phyloP scores from a whole-genome alignment of 176 grass and related monocot species.

The Dactylis glomerata region DNA sequence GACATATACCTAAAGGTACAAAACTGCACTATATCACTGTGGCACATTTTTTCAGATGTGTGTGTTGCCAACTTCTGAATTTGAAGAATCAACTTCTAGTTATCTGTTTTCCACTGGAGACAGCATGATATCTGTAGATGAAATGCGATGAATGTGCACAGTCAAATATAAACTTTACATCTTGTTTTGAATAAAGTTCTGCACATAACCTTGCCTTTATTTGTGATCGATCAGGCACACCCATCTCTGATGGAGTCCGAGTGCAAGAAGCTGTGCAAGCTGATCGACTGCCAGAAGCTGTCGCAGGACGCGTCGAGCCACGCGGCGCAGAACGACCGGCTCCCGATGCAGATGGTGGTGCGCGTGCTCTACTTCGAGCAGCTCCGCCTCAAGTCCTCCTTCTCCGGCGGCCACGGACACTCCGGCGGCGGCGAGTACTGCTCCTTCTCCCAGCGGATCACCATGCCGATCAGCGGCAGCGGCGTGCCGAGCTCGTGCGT shows the following conservation, averaged over 20 bases:
- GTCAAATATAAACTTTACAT: neutral
- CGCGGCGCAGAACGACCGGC: conserved; percentile 74
- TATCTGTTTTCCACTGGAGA: neutral
- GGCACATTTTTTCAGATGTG: neutral
- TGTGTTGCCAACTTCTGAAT: neutral
- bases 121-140: neutral
- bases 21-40: conserved; percentile 11
- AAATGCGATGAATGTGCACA: neutral
- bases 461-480: conserved; percentile 31
- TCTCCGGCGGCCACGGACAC: conserved; percentile 19
- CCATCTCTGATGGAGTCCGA: conserved; percentile 86
- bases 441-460: conserved; percentile 47
- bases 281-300: conserved; percentile 75
- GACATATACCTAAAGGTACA: conserved; percentile 98
- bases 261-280: conserved; percentile 92
- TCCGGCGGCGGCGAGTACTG: neutral
- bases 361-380: conserved; percentile 82
- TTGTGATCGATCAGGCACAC: conserved; percentile 51
- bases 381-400: conserved; percentile 54
- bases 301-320: conserved; percentile 68
- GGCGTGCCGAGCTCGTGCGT: conserved; percentile 54
- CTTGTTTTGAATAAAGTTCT: neutral
- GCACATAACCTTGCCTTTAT: neutral
- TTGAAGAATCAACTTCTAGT: neutral
- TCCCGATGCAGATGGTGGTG: conserved; percentile 69